Evolutionary conservation across 257 asterid genomes (phyloP).

Genomic region (Rhazya stricta): DNA sequence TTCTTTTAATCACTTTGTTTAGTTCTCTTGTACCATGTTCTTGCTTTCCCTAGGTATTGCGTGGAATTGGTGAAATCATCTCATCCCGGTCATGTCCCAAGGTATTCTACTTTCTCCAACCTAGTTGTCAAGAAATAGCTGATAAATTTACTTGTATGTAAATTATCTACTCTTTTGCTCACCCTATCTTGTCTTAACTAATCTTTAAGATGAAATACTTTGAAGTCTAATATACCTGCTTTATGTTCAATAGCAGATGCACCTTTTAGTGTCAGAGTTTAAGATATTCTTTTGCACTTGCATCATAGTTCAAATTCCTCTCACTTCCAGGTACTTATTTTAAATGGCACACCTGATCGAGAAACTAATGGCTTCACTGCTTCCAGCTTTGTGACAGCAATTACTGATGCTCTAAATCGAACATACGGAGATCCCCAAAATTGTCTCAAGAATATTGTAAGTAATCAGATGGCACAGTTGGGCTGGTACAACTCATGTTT

Average conservation of each 20-base stretch:
- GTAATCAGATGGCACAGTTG: constrained; percentile 25
- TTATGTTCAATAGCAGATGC: not conserved
- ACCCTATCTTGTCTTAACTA: not conserved
- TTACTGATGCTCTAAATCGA: constrained; percentile 86
- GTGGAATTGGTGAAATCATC: constrained; percentile 79
- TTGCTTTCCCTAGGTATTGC: constrained; percentile 61
- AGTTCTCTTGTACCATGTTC: not conserved
- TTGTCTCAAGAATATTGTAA: constrained; percentile 59
- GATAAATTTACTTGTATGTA: not conserved
- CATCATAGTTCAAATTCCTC: constrained; percentile 14
- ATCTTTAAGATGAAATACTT: too few relatives aligned
- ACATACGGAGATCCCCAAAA: constrained; percentile 67
- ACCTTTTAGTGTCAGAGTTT: not conserved
- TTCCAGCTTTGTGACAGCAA: constrained; percentile 86
- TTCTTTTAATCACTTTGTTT: not conserved
- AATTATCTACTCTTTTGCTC: not conserved
- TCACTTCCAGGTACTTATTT: constrained; percentile 63
- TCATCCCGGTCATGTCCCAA: constrained; percentile 75
- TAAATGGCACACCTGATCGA: constrained; percentile 85
- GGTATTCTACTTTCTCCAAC: constrained; percentile 34
- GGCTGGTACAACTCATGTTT: not conserved
- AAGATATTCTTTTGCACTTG: not conserved
- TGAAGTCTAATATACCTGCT: not conserved
- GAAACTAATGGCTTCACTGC: constrained; percentile 84
- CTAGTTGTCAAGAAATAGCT: not conserved